Evolutionary conservation across 139 green algal genomes (phyloP).

Genomic region (Coccomyxa sp.): DNA sequence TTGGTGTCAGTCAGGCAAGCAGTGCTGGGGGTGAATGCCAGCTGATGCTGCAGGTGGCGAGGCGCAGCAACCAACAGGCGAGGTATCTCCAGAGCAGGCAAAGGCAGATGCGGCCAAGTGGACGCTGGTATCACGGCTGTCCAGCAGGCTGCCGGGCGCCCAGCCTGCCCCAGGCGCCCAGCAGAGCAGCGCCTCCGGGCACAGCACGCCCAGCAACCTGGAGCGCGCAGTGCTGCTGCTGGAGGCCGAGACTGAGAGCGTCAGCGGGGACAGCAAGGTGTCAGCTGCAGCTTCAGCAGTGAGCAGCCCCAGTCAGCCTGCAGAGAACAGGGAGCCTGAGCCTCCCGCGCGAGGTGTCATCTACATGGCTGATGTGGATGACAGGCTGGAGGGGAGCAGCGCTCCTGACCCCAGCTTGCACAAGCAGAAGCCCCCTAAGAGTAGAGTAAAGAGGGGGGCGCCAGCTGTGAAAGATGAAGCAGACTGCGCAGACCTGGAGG

Average conservation of each 20-base stretch:
- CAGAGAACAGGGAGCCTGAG: no score
- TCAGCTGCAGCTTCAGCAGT: neutral
- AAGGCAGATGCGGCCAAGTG: neutral
- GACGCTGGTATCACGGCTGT: neutral
- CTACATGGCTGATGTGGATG: no score
- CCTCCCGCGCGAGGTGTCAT: no score
- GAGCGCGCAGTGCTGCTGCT: neutral
- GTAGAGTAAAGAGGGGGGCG: neutral
- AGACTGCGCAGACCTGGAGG: neutral
- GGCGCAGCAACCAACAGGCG: no score
- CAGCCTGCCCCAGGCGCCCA: neutral
- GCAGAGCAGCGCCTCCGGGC: neutral
- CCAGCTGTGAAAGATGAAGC: neutral
- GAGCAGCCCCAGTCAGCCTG: no score
- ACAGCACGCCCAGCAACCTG: neutral
- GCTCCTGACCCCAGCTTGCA: no score
- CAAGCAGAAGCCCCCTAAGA: neutral
- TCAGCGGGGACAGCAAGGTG: neutral
- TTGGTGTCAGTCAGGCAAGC: no score
- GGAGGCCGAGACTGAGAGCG: neutral
- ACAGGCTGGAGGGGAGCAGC: no score
- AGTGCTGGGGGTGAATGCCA: no score
- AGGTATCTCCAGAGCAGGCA: no score
- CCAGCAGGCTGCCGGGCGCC: neutral
- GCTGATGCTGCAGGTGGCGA: no score